Base-by-base conservation (phyloP, 2,329 filamentous ascomycete species). In the Cercospora sp. region DNA sequence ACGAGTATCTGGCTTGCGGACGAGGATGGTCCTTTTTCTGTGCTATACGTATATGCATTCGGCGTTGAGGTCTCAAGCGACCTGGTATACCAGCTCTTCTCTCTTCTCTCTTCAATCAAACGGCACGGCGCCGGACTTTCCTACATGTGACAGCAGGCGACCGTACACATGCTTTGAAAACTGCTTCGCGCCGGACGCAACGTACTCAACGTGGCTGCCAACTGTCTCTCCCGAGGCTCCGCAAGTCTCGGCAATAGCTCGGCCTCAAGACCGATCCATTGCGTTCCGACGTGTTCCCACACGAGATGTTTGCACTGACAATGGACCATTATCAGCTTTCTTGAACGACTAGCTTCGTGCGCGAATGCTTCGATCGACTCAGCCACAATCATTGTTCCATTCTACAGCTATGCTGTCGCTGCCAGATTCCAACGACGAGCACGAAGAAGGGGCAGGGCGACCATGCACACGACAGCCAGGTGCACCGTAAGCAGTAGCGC, bases 1-100 rank as follows among this genome's bases (percentile, higher is more conserved):
- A 58, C 20, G 33, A 58, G 33, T 53, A 57, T 26, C 51, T 23
- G 62, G 31, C 51, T 26, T 18, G 62, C 33, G 36, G 53, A 55
- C 62, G 62, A 62, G 60, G 40, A 63, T 63, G 62, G 62, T 64
- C 55, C 33, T 16, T 55, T 16, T 59, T 58, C 51, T 64, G 62
- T 64, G 60, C 60, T 63, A 63, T 63, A 63, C 12, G 23, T 63
- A 63, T 45, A 16, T 63, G 60, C 45, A 63, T 63, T 30, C 36
- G 60, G 60, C 45, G 60, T 53, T 62, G 28, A 51, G 42, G 60
- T 53, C 60, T 8, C 40, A 33, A 51, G 40, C 30, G 40, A n/a
- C 42, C 60, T 48, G 60, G 60, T 51, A 63, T 63, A 51, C 42
- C 42, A 53, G 16, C 26, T 63, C 60, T 63, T 63, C 60, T 53